Evolutionary conservation across 495 filamentous ascomycete genomes (phyloP).

Genomic region (Penicillium subrubescens): DNA sequence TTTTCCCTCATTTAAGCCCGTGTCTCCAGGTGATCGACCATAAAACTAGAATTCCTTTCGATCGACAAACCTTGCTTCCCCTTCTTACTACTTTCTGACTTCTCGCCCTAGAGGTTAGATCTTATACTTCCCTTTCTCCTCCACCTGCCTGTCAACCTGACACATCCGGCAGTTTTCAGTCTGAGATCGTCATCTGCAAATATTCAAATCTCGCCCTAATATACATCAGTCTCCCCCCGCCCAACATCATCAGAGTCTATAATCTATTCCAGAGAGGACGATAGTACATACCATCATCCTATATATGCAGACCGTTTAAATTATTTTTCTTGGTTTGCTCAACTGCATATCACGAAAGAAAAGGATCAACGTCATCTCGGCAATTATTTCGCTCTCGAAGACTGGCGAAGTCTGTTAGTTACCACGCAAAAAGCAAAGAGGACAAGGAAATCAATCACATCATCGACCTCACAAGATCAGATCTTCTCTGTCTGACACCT

Average conservation of each 20-base stretch:
- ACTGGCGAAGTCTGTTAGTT: background rate
- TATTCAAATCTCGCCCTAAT: background rate
- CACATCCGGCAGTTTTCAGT: background rate
- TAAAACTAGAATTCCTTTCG: conserved; percentile 13
- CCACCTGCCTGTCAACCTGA: conserved; percentile 7
- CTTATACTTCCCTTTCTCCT: conserved; percentile 18
- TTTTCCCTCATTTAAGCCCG: conserved; percentile 28
- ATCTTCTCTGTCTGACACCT: background rate
- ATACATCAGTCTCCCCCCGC: background rate
- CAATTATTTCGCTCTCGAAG: background rate
- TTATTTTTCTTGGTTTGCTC: background rate
- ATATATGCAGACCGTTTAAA: background rate
- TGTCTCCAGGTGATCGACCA: conserved; percentile 28
- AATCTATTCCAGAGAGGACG: background rate
- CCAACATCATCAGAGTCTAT: background rate
- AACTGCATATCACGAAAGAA: background rate
- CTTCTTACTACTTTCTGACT: background rate
- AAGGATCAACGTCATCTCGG: background rate
- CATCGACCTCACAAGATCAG: background rate
- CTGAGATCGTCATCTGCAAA: background rate
- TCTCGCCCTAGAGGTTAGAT: conserved; percentile 1
- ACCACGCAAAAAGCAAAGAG: background rate
- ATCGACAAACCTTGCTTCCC: conserved; percentile 31
- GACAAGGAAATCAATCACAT: background rate
- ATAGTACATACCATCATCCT: background rate